A percentile compares a stretch with the other conserved stretches of the same genome.
Evolutionary conservation across 495 filamentous ascomycete genomes (phyloP).

Genomic region (Margaritispora aquatica): DNA sequence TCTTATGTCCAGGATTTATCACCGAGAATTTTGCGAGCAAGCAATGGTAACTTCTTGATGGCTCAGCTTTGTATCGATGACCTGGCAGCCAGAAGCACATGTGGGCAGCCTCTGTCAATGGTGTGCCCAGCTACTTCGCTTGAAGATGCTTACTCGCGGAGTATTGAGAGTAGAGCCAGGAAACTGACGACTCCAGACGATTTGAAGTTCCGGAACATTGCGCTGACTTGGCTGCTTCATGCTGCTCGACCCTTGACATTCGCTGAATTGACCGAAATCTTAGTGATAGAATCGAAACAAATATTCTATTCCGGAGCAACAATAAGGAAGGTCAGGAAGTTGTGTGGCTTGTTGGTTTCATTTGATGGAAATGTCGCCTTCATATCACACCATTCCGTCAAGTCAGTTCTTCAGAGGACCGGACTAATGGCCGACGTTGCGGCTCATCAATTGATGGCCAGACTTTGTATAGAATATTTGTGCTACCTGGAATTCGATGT

Average conservation of each 20-base stretch:
- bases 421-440: neutral
- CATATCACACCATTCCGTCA: neutral
- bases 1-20: neutral
- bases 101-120: neutral
- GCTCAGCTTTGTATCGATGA: neutral
- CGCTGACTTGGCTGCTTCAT: neutral
- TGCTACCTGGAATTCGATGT: neutral
- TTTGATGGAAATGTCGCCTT: neutral
- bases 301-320: neutral
- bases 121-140: neutral
- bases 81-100: neutral
- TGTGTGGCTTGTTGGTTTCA: neutral
- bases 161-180: neutral
- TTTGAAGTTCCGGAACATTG: neutral
- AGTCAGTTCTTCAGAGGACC: neutral
- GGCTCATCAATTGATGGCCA: neutral
- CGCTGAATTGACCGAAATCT: neutral
- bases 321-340: neutral
- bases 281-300: neutral
- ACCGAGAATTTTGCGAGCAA: neutral
- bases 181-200: neutral
- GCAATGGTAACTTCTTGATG: neutral
- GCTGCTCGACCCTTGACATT: neutral
- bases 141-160: neutral
- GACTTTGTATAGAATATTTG: neutral